Evolutionary conservation across 805 yeast species (phyloP).

Genomic region (Saccharomycopsis olivae): DNA sequence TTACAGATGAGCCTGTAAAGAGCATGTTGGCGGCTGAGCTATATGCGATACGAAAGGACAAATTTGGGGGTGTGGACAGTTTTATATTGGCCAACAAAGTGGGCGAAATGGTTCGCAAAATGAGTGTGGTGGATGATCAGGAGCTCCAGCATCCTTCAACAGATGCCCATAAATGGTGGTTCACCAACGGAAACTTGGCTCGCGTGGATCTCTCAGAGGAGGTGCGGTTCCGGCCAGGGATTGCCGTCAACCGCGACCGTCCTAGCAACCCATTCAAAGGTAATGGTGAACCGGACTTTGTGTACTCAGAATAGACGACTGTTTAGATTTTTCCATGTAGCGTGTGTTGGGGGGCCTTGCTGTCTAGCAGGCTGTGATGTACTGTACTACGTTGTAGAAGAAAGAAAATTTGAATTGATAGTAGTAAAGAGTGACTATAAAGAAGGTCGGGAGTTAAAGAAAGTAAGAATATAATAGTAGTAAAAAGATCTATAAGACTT

Average conservation of each 20-base stretch:
- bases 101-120: conserved; percentile 20
- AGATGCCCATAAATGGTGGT: conserved; percentile 85
- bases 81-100: conserved; percentile 12
- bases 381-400: too few species aligned
- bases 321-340: too few species aligned
- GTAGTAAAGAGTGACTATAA: too few species aligned
- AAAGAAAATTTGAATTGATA: too few species aligned
- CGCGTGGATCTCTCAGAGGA: conserved; percentile 34
- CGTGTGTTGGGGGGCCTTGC: too few species aligned
- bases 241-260: conserved; percentile 55
- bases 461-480: too few species aligned
- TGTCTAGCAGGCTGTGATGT: too few species aligned
- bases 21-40: conserved; percentile 41
- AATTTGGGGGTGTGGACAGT: conserved; percentile 33
- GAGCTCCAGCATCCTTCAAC: conserved; percentile 82
- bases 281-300: conserved; percentile 43
- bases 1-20: conserved; percentile 50
- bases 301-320: conserved; percentile 22
- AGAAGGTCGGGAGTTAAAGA: too few species aligned
- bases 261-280: conserved; percentile 65
- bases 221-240: conserved; percentile 21
- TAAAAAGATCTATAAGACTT: too few species aligned
- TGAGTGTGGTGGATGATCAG: conserved; percentile 23
- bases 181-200: conserved; percentile 64
- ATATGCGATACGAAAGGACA: conserved; percentile 40